Evolutionary conservation across 768 basidiomycete species (phyloP).

Genomic region (Lactifluus volemus): DNA sequence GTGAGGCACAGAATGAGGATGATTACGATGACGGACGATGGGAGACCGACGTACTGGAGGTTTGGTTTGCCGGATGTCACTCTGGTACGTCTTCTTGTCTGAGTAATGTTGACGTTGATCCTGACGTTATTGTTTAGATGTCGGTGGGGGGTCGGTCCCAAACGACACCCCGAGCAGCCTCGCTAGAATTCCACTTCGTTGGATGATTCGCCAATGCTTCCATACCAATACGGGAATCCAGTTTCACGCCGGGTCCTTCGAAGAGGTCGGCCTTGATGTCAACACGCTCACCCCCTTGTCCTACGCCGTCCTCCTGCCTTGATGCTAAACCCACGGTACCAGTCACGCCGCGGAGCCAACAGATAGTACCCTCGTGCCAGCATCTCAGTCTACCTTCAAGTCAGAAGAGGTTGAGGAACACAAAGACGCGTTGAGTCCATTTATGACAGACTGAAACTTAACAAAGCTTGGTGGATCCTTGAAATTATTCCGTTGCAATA

Average conservation of each 20-base stretch:
- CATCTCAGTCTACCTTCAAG: slow-evolving; percentile 21
- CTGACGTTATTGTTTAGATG: slow-evolving; percentile 34
- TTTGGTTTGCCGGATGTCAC: slow-evolving; percentile 76
- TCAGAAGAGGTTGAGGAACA: slow-evolving; percentile 58
- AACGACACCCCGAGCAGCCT: slow-evolving; percentile 52
- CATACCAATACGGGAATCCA: slow-evolving; percentile 37
- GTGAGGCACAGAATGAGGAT: slow-evolving; percentile 30
- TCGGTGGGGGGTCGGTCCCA: slow-evolving; percentile 62
- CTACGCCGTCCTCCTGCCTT: slow-evolving; percentile 16
- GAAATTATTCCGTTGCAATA: slow-evolving; percentile 34
- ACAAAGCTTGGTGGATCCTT: slow-evolving; percentile 55
- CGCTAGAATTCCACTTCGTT: slow-evolving; percentile 60
- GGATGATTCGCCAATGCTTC: slow-evolving; percentile 46
- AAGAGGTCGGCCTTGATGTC: slow-evolving; percentile 27
- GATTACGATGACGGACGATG: slow-evolving; percentile 26
- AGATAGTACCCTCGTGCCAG: slow-evolving; percentile 17
- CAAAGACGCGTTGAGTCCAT: slow-evolving; percentile 43
- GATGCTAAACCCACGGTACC: neutral
- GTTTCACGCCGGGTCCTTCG: slow-evolving; percentile 27
- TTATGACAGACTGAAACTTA: slow-evolving; percentile 49
- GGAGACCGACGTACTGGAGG: slow-evolving; percentile 58
- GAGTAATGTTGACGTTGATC: neutral
- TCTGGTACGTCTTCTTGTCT: slow-evolving; percentile 38
- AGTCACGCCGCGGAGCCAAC: neutral
- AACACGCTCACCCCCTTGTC: slow-evolving; percentile 22